Evolutionary conservation across 1,139 yeast genomes (phyloP).

Genomic region (Taiozyma sp.): DNA sequence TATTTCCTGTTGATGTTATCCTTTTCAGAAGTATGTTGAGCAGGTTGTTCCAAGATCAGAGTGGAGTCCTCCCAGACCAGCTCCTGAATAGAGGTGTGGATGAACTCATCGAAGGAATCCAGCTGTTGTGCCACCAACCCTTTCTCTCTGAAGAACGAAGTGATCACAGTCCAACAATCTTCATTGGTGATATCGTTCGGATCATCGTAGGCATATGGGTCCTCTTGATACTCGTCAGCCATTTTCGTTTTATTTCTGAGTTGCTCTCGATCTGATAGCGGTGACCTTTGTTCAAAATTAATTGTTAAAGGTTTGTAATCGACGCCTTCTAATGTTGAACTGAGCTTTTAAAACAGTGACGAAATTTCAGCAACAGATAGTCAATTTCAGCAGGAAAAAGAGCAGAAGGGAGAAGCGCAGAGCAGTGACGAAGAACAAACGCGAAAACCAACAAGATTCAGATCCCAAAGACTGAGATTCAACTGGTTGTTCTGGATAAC

Average conservation of each 20-base stretch:
- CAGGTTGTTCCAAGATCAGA: constrained; percentile 93
- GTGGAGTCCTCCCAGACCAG: constrained; percentile 95
- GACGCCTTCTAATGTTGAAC: neutral
- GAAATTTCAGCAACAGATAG: neutral
- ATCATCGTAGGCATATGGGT: constrained; percentile 60
- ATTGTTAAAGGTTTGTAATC: neutral
- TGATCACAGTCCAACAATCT: constrained; percentile 98
- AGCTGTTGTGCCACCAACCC: constrained; percentile 97
- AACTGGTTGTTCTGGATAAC: neutral
- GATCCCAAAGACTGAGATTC: neutral
- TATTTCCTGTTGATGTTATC: constrained; percentile 89
- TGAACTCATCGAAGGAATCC: constrained; percentile 97
- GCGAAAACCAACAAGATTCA: neutral
- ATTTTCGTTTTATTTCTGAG: constrained; percentile 1
- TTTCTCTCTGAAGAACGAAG: constrained; percentile 92
- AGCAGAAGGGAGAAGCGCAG: neutral
- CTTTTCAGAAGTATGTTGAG: constrained; percentile 89
- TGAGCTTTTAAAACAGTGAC: neutral
- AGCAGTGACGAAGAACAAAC: neutral
- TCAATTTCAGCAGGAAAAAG: neutral
- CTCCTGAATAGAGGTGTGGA: constrained; percentile 94
- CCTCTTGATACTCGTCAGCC: constrained; percentile 34
- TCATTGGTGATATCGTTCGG: constrained; percentile 80
- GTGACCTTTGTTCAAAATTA: neutral
- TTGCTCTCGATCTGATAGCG: neutral